phyloP scores from a whole-genome alignment of 192 early-diverging fungal species.

The Allomyces arbusculus region DNA sequence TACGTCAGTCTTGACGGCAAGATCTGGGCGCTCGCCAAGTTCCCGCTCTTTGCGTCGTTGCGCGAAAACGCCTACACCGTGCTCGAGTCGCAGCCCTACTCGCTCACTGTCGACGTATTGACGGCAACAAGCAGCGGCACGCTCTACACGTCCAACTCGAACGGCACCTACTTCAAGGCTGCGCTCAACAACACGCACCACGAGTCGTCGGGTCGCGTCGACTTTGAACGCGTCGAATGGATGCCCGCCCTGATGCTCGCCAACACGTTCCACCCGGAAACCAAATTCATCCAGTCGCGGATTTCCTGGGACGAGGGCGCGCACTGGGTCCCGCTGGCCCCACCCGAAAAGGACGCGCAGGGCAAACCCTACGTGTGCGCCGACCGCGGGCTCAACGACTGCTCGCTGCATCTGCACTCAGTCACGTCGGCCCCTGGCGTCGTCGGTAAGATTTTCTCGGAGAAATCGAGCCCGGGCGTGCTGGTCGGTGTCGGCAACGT shows the following conservation, averaged over 20 bases:
- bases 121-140: constrained; percentile 31
- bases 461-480: constrained; percentile 51
- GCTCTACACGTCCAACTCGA: constrained; percentile 67
- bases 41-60: constrained; percentile 25
- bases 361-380: constrained; percentile 37
- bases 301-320: constrained; percentile 78
- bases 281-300: constrained; percentile 41
- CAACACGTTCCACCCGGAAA: constrained; percentile 43
- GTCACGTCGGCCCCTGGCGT: constrained; percentile 40
- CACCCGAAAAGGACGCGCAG: constrained; percentile 35
- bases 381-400: constrained; percentile 18
- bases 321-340: constrained; percentile 46
- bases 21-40: constrained; percentile 17
- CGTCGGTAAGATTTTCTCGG: constrained; percentile 51
- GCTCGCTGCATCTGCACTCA: constrained; percentile 73
- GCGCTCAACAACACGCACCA: constrained; percentile 66
- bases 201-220: constrained; percentile 48
- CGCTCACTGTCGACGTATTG: constrained; percentile 58
- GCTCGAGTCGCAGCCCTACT: constrained; percentile 53
- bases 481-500: constrained; percentile 84
- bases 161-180: constrained; percentile 67
- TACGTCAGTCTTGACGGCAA: constrained; percentile 13
- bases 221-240: constrained; percentile 73
- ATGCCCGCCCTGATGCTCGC: constrained; percentile 64
- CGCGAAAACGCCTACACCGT: constrained; percentile 60